Base-by-base conservation (phyloP, 306 rosid species). In the Acacia crassicarpa region DNA sequence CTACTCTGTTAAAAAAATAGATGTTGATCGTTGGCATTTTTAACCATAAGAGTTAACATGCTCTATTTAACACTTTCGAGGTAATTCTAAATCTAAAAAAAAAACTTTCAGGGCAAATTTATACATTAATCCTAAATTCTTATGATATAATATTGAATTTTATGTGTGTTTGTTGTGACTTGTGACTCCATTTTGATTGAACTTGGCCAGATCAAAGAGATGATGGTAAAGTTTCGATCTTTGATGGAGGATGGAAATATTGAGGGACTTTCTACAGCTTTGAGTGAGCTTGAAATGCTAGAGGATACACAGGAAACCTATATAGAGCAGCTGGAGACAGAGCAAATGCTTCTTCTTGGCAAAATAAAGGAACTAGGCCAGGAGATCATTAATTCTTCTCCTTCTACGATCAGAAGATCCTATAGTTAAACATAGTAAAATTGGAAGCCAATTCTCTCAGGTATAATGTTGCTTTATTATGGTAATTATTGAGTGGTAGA, bases 321-420 rank as follows among this genome's bases (percentile, higher is more conserved):
- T 79, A 89, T 93, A 88, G 75, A 23, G 43, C 97, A 92, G 75
- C 80, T 96, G 8, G 98, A 96, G 83, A 96, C 91, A 5, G 99
- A 93, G 81, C 99, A 93, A 78, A 83, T 67, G 86, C 97, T 96
- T 69, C 98, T 96, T 43, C 88, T 96, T 20, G 88, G 88, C 89
- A 96, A 93, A 88, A 81, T 93, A 74, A 91, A 84, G 87, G 97
- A 91, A 82, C 90, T 96, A 53, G 99, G 95, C 66, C 89, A 83
- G 63, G 98, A 96, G 88, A 89, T 93, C 35, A 72, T 90, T 7
- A 69, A 86, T 77, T 82, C 92, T 51, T 89, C 98, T 78, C 92
- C 94, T 82, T 74, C 91, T 46, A 4, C 77, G 0, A 88, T 90
- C 85, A 80, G 92, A 78, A 83, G 84, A 80, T 79, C 74, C 53